These are phyloP conservation scores for Scutellaria baicalensis DNA, from an alignment of 257 asterid species.

Conservation along the genomic window DNA sequence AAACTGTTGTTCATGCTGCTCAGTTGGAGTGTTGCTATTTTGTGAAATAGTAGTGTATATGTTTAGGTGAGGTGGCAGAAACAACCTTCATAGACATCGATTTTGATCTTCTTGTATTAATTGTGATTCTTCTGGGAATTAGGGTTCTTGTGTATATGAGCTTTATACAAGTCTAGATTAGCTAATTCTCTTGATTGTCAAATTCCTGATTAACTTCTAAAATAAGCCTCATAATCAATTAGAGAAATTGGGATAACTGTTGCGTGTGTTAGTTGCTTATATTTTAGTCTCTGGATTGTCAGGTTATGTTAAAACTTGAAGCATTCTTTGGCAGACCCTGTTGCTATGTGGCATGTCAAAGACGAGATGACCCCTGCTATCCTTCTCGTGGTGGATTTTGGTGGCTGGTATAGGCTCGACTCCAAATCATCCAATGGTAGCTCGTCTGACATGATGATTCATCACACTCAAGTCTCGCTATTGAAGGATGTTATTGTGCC, in stretches of 20 bases:
- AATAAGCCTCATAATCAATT: background rate
- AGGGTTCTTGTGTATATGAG: background rate
- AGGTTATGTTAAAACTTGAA: slow-evolving; percentile 89
- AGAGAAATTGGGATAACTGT: slow-evolving; percentile 13
- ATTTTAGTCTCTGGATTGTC: slow-evolving; percentile 64
- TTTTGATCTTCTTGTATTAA: background rate
- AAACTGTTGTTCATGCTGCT: background rate
- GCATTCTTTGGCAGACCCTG: slow-evolving; percentile 99
- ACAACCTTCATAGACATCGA: background rate
- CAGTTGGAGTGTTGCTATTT: background rate
- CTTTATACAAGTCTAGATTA: background rate
- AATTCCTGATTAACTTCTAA: background rate
- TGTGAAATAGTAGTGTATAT: background rate
- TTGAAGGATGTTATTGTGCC: slow-evolving; percentile 91
- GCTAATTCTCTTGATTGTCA: background rate
- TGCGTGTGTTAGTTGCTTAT: slow-evolving; percentile 54
- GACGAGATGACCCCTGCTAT: slow-evolving; percentile 81
- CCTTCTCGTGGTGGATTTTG: slow-evolving; percentile 93
- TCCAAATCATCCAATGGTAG: slow-evolving; percentile 43
- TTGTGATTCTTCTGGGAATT: background rate
- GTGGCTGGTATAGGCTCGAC: slow-evolving; percentile 88
- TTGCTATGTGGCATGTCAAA: slow-evolving; percentile 89
- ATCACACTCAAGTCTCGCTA: slow-evolving; percentile 83
- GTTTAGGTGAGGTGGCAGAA: background rate
- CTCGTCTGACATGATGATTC: slow-evolving; percentile 50